Base-by-base conservation (phyloP, 1,139 yeast genomes). In the Saccharomyces uvarum region DNA sequence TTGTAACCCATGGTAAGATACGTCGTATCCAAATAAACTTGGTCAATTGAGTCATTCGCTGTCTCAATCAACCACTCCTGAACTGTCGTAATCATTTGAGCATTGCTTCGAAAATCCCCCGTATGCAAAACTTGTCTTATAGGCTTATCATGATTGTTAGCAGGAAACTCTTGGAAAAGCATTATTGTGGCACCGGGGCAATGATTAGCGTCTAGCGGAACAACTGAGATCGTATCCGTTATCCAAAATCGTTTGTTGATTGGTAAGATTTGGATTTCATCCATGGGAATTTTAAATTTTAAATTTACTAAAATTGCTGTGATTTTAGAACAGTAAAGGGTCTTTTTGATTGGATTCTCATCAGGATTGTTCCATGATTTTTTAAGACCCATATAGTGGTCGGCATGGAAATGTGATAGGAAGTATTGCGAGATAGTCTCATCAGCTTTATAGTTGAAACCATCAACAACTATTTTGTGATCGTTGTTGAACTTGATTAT, bases 101-200 rank as follows among this genome's bases (percentile, higher is more conserved):
- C 68, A 58, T 79, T 78, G 11, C 90, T 91, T 55, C 99, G 73
- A 63, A 91, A 93, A 69, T 93, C 99, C 4, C 98, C 99, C 54
- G 97, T 90, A 68, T 93, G 99, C 42, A 93, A 70, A 1, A 80
- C 75, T 42, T 60, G 61, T 42, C 54, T 57, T 9, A 60, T 13
- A 11, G 47, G 49, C 31, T 27, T 42, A 4, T 31, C 9, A 31
- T 46, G 38, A 11, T 21, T 29, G 4, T 33, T 44, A 8, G 49
- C 60, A 62, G 70, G 68, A 49, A 68, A 66, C 13, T 84, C 80
- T 63, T 85, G 86, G 62, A 88, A 86, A 16, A 90, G 70, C 58
- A 90, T 86, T 0, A 93, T 80, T 0, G 82, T 89, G 0, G 97
- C 88, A 1, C 99, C 99, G 1, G 98, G 98, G 69, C 99, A 93